Percentiles rank a stretch among this genome's conserved stretches.
These are phyloP conservation scores for Myxozyma lipomycoides DNA, from an alignment of 805 yeast species.

Conservation along the genomic window DNA sequence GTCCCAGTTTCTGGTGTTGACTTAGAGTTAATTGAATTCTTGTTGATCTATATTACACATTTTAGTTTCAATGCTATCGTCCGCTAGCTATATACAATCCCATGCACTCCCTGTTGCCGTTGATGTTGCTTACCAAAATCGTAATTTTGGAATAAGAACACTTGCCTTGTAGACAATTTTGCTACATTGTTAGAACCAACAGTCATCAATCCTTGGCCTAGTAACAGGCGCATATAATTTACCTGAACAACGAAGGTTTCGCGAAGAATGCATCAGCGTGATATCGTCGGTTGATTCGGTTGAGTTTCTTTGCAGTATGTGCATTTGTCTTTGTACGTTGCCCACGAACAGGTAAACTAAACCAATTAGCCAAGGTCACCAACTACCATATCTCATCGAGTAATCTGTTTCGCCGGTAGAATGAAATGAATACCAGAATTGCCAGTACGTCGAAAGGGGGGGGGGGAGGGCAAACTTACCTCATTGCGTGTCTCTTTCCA, in stretches of 20 bases:
- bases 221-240: background rate
- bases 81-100: no score
- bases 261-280: background rate
- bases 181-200: background rate
- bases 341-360: conserved; percentile 63
- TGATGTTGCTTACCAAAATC: background rate
- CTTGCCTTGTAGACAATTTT: background rate
- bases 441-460: conserved; percentile 2
- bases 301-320: conserved; percentile 80
- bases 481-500: conserved; percentile 85
- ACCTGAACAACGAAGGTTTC: background rate
- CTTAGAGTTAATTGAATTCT: no score
- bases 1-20: no score
- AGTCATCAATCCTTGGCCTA: background rate
- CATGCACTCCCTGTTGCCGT: no score
- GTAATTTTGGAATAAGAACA: background rate
- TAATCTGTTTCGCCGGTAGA: no score
- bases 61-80: no score
- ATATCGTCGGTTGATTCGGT: conserved; percentile 50
- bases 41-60: no score
- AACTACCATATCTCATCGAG: background rate
- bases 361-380: background rate
- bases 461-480: conserved; percentile 35
- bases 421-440: conserved; percentile 13
- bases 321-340: conserved; percentile 92